phyloP scores from a whole-genome alignment of 2,329 filamentous ascomycete species.

The Tolypocladium sp. region DNA sequence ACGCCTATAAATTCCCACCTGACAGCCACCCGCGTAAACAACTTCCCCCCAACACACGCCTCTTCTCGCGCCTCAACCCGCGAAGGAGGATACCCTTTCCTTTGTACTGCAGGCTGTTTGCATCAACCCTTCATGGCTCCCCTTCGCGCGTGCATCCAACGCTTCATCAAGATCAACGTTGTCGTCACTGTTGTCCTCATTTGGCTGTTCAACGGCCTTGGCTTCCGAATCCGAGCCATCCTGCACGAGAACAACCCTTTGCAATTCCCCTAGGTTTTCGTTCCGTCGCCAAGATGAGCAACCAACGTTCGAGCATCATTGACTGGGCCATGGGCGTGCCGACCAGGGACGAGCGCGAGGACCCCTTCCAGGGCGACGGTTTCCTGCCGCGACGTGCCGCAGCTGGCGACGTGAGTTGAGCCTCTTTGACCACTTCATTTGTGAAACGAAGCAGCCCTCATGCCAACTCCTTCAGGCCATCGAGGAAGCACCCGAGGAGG shows the following conservation, averaged over 20 bases:
- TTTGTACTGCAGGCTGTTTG: background rate
- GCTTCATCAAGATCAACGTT: too few species aligned
- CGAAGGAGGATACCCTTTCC: background rate
- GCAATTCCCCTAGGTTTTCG: background rate
- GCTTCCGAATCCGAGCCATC: background rate
- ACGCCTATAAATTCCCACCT: background rate
- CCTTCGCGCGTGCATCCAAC: background rate
- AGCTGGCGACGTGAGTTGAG: background rate
- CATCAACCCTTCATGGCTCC: background rate
- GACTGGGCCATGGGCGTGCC: conserved; percentile 25
- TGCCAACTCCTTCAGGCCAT: background rate
- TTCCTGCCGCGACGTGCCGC: conserved; percentile 14
- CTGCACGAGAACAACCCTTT: background rate
- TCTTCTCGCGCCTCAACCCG: background rate
- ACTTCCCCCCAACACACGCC: background rate
- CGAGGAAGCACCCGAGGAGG: background rate
- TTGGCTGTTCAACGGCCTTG: background rate
- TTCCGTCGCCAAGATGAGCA: background rate
- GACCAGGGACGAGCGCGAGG: conserved; percentile 22
- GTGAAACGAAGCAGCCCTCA: background rate
- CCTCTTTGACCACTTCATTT: background rate
- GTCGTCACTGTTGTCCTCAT: background rate
- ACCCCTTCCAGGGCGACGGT: conserved; percentile 24
- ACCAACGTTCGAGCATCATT: background rate
- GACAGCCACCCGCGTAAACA: background rate